Conservation (phyloP, 176 grass and related monocot species). For the Aegilops umbellulata region DNA sequence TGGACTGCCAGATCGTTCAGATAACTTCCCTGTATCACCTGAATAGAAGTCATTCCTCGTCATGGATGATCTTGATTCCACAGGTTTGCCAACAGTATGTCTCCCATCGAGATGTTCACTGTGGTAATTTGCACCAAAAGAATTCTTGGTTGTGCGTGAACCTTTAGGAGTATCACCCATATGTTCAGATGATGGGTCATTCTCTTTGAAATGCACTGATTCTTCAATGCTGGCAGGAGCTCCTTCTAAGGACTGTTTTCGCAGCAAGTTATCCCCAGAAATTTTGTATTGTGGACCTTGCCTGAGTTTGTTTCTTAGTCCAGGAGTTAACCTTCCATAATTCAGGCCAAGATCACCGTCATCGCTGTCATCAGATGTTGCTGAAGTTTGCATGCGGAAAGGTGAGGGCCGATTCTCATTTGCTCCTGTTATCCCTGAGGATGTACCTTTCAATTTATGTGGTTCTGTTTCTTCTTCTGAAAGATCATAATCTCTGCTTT, state of each 20-base stretch:
- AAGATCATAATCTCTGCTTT: slow-evolving; percentile 38
- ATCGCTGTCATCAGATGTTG: slow-evolving; percentile 38
- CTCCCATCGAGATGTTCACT: slow-evolving; percentile 25
- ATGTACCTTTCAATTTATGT: slow-evolving; percentile 18
- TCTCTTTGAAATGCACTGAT: slow-evolving; percentile 28
- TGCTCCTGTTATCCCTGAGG: slow-evolving; percentile 8
- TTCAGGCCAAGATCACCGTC: slow-evolving; percentile 47
- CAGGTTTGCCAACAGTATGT: slow-evolving; percentile 9
- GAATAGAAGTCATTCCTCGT: slow-evolving; percentile 29
- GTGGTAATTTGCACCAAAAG: slow-evolving; percentile 17
- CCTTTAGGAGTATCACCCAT: slow-evolving; percentile 15
- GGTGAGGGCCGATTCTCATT: slow-evolving; percentile 36
- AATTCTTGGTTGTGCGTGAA: slow-evolving; percentile 28
- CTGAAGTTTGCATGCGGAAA: slow-evolving; percentile 25
- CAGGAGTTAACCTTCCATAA: slow-evolving; percentile 75
- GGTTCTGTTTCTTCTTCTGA: slow-evolving; percentile 31
- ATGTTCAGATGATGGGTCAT: slow-evolving; percentile 14
- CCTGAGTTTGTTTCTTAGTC: slow-evolving; percentile 66
- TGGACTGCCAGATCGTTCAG: slow-evolving; percentile 20
- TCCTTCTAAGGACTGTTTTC: slow-evolving; percentile 39
- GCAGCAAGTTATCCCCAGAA: slow-evolving; percentile 20
- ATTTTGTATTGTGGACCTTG: slow-evolving; percentile 46
- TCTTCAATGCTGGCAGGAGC: slow-evolving; percentile 45
- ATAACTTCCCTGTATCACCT: slow-evolving; percentile 26
- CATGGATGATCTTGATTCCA: slow-evolving; percentile 41